Base-by-base conservation (phyloP, 768 basidiomycete species). In the Gymnopilus dilepis region DNA sequence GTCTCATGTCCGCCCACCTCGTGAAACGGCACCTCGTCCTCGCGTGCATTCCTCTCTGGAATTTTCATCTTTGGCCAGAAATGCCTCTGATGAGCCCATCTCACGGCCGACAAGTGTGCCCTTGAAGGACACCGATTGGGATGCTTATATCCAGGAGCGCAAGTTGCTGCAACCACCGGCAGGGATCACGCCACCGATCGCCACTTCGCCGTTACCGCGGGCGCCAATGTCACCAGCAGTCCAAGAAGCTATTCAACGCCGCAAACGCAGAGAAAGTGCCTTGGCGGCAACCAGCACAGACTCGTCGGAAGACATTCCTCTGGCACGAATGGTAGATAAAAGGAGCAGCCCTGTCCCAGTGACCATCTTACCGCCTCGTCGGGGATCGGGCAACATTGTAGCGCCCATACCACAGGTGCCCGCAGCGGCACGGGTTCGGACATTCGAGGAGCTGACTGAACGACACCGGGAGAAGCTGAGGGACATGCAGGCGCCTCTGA, bases 401-500 rank as follows among this genome's bases (percentile, higher is more conserved):
- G 78, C 77, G 67, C 84, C 78, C 33, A 78, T 67, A 68, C 86
- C 88, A 11, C 84, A 85, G 65, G 77, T 77, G 22, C 79, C 85
- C 2, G 76, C 80, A 24, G 59, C 65, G 2, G 74, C 78, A 40
- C 87, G 90, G 15, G 84, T 88, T 26, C 84, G 86, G 60, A 94
- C 94, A 1, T 93, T 91, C 71, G 95, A 96, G 73, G 94, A 97
- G 71, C 80, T 97, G 31, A 88, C 86, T 48, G 92, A 94, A 66
- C 82, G 94, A 17, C 95, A 97, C 67, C 85, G 91, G 51, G 88
- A 91, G 76, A 92, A 93, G 76, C 84, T 97, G 78, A 84, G 83
- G 33, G 86, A 87, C 68, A 72, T 97, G 64, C 95, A 97, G 76
- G 86, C 82, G 38, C 95, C 95, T 4, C 76, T 97, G 31, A 95